phyloP scores from a whole-genome alignment of 345 rosid species.

The Brassica rapa region DNA sequence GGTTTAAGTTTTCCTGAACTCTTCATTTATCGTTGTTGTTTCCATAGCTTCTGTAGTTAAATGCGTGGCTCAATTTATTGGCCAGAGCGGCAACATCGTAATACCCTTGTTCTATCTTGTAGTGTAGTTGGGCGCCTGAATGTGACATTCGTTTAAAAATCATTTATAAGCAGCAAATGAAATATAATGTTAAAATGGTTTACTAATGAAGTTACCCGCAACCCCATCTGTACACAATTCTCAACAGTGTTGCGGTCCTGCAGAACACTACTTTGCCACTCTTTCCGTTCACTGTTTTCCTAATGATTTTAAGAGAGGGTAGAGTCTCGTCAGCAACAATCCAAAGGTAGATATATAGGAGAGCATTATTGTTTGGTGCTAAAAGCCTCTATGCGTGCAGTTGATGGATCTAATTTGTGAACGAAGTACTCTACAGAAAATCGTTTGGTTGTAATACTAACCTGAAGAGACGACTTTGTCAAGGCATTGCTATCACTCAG shows the following conservation, averaged over 20 bases:
- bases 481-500: constrained; percentile 58
- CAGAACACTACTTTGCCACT: constrained; percentile 72
- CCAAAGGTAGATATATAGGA: too few species aligned
- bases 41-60: too few species aligned
- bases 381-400: neutral
- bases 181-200: too few species aligned
- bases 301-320: constrained; percentile 38
- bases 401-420: neutral
- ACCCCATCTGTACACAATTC: constrained; percentile 88
- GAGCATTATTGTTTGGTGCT: too few species aligned
- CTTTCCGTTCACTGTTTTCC: constrained; percentile 82
- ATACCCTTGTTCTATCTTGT: too few species aligned
- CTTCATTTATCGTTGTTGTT: too few species aligned
- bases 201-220: too few species aligned
- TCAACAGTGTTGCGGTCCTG: constrained; percentile 85
- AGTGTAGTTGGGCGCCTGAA: too few species aligned
- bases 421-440: constrained; percentile 1
- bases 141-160: too few species aligned
- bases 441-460: constrained; percentile 36
- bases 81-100: too few species aligned
- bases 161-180: too few species aligned
- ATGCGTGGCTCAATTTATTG: too few species aligned
- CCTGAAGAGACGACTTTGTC: constrained; percentile 76
- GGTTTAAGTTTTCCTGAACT: constrained; percentile 52
- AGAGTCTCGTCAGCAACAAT: constrained; percentile 20